Evolutionary conservation across 768 basidiomycete genomes (phyloP).

Genomic region (Sporobolomyces phaffii): DNA sequence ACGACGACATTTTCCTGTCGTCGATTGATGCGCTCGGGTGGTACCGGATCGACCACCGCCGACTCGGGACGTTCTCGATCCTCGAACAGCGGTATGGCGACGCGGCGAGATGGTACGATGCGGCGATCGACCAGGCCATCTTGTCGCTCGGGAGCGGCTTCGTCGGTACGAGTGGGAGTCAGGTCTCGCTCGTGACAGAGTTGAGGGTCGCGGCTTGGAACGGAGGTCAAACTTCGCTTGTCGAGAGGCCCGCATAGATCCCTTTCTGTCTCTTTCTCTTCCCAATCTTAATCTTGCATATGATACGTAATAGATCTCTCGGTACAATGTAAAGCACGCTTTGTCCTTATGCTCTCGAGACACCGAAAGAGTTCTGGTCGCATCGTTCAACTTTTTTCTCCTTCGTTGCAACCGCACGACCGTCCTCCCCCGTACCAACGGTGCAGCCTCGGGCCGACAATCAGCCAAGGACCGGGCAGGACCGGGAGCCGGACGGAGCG

Average conservation of each 20-base stretch:
- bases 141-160: slow-evolving; percentile 16
- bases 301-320: neutral
- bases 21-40: slow-evolving; percentile 30
- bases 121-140: slow-evolving; percentile 35
- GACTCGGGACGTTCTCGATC: neutral
- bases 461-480: too few species aligned
- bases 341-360: too few species aligned
- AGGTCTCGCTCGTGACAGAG: slow-evolving; percentile 24
- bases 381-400: too few species aligned
- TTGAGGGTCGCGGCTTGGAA: slow-evolving; percentile 34
- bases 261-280: neutral
- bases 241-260: slow-evolving; percentile 12
- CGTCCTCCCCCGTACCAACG: neutral
- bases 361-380: too few species aligned
- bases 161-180: slow-evolving; percentile 31
- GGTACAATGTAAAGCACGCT: too few species aligned
- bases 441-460: too few species aligned
- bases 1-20: slow-evolving; percentile 25
- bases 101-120: slow-evolving; percentile 27
- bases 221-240: slow-evolving; percentile 22
- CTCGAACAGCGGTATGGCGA: slow-evolving; percentile 24
- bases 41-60: slow-evolving; percentile 31
- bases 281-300: neutral
- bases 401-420: too few species aligned
- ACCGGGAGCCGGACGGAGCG: too few species aligned